A percentile compares a stretch with the other conserved stretches of the same genome.
These are phyloP conservation scores for Salvia miltiorrhiza DNA, from an alignment of 257 asterid species.

Conservation along the genomic window DNA sequence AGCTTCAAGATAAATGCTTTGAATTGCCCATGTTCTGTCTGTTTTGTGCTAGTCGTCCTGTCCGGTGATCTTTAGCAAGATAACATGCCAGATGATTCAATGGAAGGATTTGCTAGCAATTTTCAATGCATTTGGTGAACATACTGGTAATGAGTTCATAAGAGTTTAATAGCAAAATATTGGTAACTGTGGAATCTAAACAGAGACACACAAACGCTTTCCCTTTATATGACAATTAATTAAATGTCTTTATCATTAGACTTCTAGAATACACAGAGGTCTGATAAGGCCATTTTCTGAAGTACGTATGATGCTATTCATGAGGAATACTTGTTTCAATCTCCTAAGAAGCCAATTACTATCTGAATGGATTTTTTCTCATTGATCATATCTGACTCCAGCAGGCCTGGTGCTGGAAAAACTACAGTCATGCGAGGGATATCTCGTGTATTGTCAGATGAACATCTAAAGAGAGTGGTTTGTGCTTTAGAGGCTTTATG, in stretches of 20 bases:
- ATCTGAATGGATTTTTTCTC: slow-evolving; percentile 1
- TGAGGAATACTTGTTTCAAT: background rate
- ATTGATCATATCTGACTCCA: slow-evolving; percentile 22
- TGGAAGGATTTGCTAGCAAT: no score
- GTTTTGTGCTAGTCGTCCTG: no score
- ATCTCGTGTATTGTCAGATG: slow-evolving; percentile 61
- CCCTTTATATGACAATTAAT: background rate
- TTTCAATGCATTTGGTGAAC: no score
- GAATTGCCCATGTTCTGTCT: background rate
- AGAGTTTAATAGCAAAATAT: background rate
- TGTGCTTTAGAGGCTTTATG: slow-evolving; percentile 27
- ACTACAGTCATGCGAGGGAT: slow-evolving; percentile 77
- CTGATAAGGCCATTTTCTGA: background rate
- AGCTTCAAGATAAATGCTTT: background rate
- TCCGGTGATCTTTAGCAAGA: no score
- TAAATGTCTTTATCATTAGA: background rate
- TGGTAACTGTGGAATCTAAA: background rate
- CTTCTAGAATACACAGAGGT: background rate
- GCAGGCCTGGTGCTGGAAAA: slow-evolving; percentile 87
- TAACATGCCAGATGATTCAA: no score
- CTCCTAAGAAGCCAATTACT: background rate
- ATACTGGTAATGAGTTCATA: background rate
- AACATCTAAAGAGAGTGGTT: slow-evolving; percentile 83
- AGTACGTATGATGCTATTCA: background rate
- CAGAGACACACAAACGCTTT: background rate